Percentiles rank a stretch among this genome's conserved stretches.
Evolutionary conservation across 1,139 yeast species (phyloP).

Genomic region (Scheffersomyces segobiensis): DNA sequence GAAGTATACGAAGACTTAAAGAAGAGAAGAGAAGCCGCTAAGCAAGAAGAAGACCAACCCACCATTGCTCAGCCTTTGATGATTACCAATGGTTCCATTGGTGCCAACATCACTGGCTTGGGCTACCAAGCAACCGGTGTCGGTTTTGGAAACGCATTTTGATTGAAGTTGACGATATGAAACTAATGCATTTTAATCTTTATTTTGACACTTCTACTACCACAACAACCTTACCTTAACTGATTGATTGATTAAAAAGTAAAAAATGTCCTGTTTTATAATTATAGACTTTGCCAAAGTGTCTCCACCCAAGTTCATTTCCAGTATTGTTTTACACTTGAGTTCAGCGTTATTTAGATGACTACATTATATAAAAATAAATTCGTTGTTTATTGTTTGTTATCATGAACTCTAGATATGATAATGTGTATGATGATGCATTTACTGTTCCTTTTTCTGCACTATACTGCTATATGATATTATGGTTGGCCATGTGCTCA

Average conservation of each 20-base stretch:
- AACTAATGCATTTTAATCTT: conserved; percentile 3
- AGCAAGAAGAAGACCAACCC: conserved; percentile 48
- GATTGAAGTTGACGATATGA: conserved; percentile 8
- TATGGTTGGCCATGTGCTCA: conserved; percentile 10
- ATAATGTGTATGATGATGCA: background rate
- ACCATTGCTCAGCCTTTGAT: conserved; percentile 55
- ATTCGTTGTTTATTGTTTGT: background rate
- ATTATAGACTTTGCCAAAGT: background rate
- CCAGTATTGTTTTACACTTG: background rate
- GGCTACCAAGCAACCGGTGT: conserved; percentile 69
- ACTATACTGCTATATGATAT: conserved; percentile 3
- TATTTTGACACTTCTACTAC: background rate
- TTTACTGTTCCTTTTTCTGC: background rate
- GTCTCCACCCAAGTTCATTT: background rate
- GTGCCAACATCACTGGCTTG: conserved; percentile 29
- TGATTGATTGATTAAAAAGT: conserved; percentile 6
- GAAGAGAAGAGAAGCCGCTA: conserved; percentile 64
- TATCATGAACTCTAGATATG: background rate
- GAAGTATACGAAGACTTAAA: conserved; percentile 71
- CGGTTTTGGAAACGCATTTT: conserved; percentile 63
- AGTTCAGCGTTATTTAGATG: background rate
- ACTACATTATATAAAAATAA: conserved; percentile 3
- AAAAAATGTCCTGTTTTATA: conserved; percentile 1
- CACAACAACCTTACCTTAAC: background rate
- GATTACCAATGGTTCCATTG: conserved; percentile 60